phyloP scores from a whole-genome alignment of 2,329 filamentous ascomycete genomes.

The Neonectria hederae region DNA sequence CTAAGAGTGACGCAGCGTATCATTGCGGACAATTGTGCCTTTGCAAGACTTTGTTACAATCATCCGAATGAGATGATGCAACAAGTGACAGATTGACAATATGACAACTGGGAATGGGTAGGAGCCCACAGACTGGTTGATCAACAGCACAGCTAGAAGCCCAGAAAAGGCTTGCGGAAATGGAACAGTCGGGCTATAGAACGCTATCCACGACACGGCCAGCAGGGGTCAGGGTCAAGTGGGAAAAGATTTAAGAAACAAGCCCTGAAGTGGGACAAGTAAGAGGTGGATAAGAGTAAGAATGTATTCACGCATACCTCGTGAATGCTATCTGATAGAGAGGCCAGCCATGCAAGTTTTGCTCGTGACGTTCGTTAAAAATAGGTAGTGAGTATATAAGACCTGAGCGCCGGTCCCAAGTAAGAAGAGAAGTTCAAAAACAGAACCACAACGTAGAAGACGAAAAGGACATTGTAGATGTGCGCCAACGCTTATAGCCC shows the following conservation, averaged over 20 bases:
- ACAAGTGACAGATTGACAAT: background rate
- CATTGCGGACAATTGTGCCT: background rate
- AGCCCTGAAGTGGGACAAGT: conserved; percentile 15
- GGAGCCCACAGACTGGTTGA: background rate
- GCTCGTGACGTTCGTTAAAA: conserved; percentile 43
- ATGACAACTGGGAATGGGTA: background rate
- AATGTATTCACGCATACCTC: conserved; percentile 47
- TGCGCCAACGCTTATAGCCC: conserved; percentile 5
- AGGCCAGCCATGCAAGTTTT: conserved; percentile 43
- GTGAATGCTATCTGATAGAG: conserved; percentile 43
- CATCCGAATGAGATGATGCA: background rate
- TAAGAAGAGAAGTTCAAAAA: conserved; percentile 21
- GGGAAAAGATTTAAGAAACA: conserved; percentile 10
- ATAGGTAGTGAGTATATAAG: conserved; percentile 26
- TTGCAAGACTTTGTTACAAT: conserved; percentile 1
- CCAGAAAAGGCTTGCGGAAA: background rate
- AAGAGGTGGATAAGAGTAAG: conserved; percentile 34
- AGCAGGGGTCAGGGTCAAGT: conserved; percentile 8
- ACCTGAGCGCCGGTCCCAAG: conserved; percentile 36
- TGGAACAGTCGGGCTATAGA: background rate
- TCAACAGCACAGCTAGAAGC: background rate
- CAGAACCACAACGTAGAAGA: conserved; percentile 10
- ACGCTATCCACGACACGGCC: conserved; percentile 5
- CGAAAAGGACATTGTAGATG: conserved; percentile 7
- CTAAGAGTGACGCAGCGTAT: background rate